Evolutionary conservation across 148 eudicot genomes (phyloP).

Genomic region (Fallopia convolvulus): DNA sequence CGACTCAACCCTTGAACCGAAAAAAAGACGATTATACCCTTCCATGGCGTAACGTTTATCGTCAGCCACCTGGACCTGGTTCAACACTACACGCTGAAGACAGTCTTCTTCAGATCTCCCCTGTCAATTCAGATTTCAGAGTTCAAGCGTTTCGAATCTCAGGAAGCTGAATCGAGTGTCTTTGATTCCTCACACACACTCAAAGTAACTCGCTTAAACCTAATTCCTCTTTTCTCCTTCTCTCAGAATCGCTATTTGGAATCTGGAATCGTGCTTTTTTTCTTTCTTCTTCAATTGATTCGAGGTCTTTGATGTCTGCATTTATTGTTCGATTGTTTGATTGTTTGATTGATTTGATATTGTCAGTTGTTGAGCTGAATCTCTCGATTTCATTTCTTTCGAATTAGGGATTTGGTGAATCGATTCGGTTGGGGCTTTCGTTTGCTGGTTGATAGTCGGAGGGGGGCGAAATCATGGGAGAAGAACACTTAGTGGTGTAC

Average conservation of each 20-base stretch:
- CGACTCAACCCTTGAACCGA: neutral
- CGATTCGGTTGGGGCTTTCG: neutral
- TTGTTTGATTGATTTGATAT: neutral
- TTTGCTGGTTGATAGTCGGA: neutral
- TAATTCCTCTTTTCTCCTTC: neutral
- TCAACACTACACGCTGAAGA: neutral
- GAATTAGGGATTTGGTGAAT: slow-evolving; percentile 5
- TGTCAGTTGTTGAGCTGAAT: neutral
- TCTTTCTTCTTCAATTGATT: neutral
- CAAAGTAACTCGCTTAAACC: neutral
- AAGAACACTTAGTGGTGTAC: neutral
- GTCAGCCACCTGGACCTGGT: slow-evolving; percentile 1
- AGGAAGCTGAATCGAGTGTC: neutral
- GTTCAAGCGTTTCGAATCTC: neutral
- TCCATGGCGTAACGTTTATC: neutral
- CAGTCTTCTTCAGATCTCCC: neutral
- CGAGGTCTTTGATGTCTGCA: neutral
- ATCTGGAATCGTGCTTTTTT: neutral
- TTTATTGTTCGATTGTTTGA: neutral
- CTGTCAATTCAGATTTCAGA: neutral
- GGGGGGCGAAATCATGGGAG: neutral
- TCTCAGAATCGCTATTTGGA: neutral
- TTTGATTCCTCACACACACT: neutral
- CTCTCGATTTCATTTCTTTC: neutral
- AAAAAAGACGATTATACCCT: slow-evolving; percentile 3